Evolutionary conservation across 495 filamentous ascomycete species (phyloP).

Genomic region (Umbilicaria muhlenbergii): DNA sequence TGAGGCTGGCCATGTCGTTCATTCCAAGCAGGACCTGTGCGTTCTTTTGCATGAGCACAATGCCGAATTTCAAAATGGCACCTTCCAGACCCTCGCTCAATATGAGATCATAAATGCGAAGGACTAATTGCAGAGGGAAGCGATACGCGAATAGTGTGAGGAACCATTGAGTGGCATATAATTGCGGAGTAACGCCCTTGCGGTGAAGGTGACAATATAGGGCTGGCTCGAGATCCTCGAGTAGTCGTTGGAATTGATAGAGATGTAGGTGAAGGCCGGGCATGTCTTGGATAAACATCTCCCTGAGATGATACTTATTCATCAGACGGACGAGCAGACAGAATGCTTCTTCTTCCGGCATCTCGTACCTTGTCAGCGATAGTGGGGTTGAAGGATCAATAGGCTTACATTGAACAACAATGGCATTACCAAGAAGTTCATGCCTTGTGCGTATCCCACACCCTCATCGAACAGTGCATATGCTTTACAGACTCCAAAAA

Average conservation of each 20-base stretch:
- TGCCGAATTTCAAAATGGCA: constrained; percentile 81
- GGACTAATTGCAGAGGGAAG: constrained; percentile 88
- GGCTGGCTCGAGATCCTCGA: constrained; percentile 89
- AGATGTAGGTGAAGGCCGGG: constrained; percentile 84
- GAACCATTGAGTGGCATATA: constrained; percentile 99
- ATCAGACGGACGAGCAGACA: constrained; percentile 84
- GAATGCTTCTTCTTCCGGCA: constrained; percentile 96
- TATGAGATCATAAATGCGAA: constrained; percentile 93
- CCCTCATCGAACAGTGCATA: constrained; percentile 91
- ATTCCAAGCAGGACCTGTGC: constrained; percentile 59
- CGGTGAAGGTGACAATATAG: constrained; percentile 90
- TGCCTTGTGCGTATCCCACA: constrained; percentile 95
- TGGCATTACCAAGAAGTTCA: constrained; percentile 99
- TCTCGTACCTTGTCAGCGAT: constrained; percentile 30
- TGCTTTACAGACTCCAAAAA: constrained; percentile 93
- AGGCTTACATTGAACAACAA: constrained; percentile 76
- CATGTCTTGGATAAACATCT: constrained; percentile 94
- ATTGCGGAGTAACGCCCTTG: constrained; percentile 70
- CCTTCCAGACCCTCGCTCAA: constrained; percentile 86
- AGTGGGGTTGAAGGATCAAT: background rate
- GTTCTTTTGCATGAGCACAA: constrained; percentile 93
- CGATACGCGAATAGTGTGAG: constrained; percentile 97
- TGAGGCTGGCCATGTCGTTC: constrained; percentile 79
- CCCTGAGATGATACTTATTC: constrained; percentile 88
- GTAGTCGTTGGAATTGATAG: constrained; percentile 85